Percentiles rank a stretch among this genome's conserved stretches.
Conservation (phyloP, 768 basidiomycete genomes). For the Naematelia encephala region DNA sequence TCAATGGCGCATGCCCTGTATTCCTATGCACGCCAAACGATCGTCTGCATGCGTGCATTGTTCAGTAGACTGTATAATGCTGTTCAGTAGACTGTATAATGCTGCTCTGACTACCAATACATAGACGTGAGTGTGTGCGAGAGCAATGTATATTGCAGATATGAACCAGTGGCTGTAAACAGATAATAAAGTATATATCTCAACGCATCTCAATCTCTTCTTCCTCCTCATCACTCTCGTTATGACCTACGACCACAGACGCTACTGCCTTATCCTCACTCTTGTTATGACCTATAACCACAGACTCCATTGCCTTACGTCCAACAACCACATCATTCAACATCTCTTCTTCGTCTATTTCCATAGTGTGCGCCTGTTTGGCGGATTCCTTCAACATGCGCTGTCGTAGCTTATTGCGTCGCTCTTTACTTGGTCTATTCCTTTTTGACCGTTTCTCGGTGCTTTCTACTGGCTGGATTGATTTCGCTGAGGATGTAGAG, state of each 20-base stretch:
- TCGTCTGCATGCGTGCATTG: too few species aligned
- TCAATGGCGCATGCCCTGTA: too few species aligned
- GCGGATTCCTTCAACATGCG: background rate
- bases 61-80: too few species aligned
- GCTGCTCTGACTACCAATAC: too few species aligned
- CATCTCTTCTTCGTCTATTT: conserved; percentile 20
- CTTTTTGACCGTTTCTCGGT: background rate
- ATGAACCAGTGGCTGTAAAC: too few species aligned
- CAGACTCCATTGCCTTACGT: conserved; percentile 1
- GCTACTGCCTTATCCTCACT: conserved; percentile 11
- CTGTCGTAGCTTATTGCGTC: conserved; percentile 3
- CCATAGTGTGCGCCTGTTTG: too few species aligned
- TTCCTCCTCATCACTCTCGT: conserved; percentile 15
- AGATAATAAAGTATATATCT: too few species aligned
- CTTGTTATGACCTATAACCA: background rate
- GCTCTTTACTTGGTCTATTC: conserved; percentile 25
- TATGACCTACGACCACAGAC: background rate
- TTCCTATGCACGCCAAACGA: too few species aligned
- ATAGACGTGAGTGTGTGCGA: too few species aligned
- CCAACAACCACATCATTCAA: conserved; percentile 25
- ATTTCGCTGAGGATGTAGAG: background rate
- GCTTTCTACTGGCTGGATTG: background rate
- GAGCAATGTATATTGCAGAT: too few species aligned
- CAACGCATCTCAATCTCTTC: conserved; percentile 18
- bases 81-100: too few species aligned